Conservation (phyloP, 2,329 filamentous ascomycete genomes). For the Ophiostoma sp. region DNA sequence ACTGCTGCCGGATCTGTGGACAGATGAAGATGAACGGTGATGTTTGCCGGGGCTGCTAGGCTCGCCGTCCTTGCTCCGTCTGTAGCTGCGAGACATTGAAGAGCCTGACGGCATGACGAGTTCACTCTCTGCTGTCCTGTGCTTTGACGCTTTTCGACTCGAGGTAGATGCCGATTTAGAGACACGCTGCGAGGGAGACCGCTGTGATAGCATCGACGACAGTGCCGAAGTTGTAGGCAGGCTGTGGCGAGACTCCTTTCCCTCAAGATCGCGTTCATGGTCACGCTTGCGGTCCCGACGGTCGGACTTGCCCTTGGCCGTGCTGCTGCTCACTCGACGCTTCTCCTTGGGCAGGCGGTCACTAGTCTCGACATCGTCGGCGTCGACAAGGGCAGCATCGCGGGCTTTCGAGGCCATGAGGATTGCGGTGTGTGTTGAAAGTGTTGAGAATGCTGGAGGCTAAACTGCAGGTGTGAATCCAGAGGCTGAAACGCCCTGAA, state of each 20-base stretch:
- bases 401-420: conserved; percentile 21
- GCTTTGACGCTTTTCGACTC: conserved; percentile 17
- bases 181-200: conserved; percentile 10
- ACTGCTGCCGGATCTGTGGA: conserved; percentile 17
- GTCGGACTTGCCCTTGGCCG: conserved; percentile 19
- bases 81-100: conserved; percentile 18
- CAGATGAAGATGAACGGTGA: conserved; percentile 18
- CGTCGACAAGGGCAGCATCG: conserved; percentile 17
- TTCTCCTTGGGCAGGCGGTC: conserved; percentile 20
- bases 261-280: conserved; percentile 7
- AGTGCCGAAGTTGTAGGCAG: conserved; percentile 19
- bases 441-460: not conserved
- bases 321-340: conserved; percentile 21
- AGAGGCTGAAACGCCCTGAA: conserved; percentile 1
- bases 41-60: conserved; percentile 5
- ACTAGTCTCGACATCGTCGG: conserved; percentile 19
- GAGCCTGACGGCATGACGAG: conserved; percentile 20
- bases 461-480: not conserved
- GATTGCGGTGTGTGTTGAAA: not conserved
- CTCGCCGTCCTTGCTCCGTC: conserved; percentile 16
- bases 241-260: conserved; percentile 17
- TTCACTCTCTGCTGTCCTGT: conserved; percentile 25
- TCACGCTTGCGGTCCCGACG: conserved; percentile 14
- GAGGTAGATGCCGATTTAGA: conserved; percentile 20
- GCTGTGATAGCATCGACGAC: conserved; percentile 22